Conservation (phyloP, 768 basidiomycete species). For the Mycena rebaudengoi region DNA sequence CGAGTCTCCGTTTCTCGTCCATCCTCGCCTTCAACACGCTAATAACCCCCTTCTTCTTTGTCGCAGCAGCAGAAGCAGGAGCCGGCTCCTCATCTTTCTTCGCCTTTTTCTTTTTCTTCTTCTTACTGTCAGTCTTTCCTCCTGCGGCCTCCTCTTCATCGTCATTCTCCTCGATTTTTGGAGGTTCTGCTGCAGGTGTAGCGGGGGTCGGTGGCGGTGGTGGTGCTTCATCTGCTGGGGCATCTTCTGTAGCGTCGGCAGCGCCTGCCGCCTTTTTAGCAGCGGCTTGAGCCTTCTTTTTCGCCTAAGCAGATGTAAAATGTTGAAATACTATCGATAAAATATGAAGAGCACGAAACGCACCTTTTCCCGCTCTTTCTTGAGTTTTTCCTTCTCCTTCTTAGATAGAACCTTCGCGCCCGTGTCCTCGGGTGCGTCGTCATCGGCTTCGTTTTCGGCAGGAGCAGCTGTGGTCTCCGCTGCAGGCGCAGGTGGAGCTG, state of each 20-base stretch:
- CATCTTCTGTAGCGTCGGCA: slow-evolving; percentile 37
- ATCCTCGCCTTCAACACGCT: slow-evolving; percentile 88
- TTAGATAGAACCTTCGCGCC: slow-evolving; percentile 83
- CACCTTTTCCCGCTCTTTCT: slow-evolving; percentile 98
- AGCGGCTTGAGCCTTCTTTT: slow-evolving; percentile 93
- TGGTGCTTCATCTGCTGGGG: slow-evolving; percentile 31
- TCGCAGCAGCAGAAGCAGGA: slow-evolving; percentile 44
- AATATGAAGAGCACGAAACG: slow-evolving; percentile 9
- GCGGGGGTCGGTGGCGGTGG: slow-evolving; percentile 37
- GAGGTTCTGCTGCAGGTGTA: slow-evolving; percentile 34
- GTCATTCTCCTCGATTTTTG: slow-evolving; percentile 57
- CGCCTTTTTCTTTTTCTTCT: slow-evolving; percentile 90
- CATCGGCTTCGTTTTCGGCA: slow-evolving; percentile 47
- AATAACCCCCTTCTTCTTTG: slow-evolving; percentile 82
- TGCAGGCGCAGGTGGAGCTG: slow-evolving; percentile 22
- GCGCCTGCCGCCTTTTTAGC: slow-evolving; percentile 80
- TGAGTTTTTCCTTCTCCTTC: slow-evolving; percentile 96
- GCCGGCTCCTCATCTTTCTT: slow-evolving; percentile 64
- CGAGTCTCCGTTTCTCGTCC: slow-evolving; percentile 89
- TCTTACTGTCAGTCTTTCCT: slow-evolving; percentile 68
- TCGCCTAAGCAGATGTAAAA: slow-evolving; percentile 62
- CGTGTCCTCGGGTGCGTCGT: slow-evolving; percentile 62
- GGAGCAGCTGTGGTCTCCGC: slow-evolving; percentile 35
- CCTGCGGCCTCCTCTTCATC: slow-evolving; percentile 71
- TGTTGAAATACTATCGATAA: slow-evolving; percentile 12